Evolutionary conservation across 306 rosid species (phyloP).

Genomic region (Sicyos baderoa): DNA sequence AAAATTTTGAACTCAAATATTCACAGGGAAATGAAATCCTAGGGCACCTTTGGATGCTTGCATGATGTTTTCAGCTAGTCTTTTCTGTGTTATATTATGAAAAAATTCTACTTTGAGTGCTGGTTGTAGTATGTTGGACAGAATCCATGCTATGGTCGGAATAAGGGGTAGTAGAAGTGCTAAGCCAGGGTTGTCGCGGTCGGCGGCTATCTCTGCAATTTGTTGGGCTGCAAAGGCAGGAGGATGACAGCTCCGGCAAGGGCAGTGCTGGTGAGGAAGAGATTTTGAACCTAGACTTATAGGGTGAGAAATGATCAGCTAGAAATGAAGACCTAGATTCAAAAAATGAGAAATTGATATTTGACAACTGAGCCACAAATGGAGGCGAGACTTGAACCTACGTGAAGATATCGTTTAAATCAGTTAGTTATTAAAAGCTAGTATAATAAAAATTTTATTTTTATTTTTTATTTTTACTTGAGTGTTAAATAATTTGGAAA

Average conservation of each 20-base stretch:
- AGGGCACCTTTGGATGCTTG: background rate
- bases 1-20: background rate
- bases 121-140: conserved; percentile 84
- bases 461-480: too few species aligned
- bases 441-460: too few species aligned
- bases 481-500: too few species aligned
- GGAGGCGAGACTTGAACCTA: too few species aligned
- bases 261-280: conserved; percentile 36
- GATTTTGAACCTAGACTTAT: too few species aligned
- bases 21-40: background rate
- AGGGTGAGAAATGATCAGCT: too few species aligned
- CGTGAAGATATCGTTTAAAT: too few species aligned
- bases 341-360: too few species aligned
- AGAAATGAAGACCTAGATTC: too few species aligned
- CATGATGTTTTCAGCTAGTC: conserved; percentile 5
- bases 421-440: too few species aligned
- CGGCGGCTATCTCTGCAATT: conserved; percentile 58
- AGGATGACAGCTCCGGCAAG: conserved; percentile 61
- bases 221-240: conserved; percentile 76
- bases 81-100: background rate
- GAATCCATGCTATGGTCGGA: conserved; percentile 79
- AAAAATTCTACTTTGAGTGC: conserved; percentile 41
- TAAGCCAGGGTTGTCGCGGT: conserved; percentile 61
- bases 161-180: conserved; percentile 59
- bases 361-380: too few species aligned